Base-by-base conservation (phyloP, 2,329 filamentous ascomycete species). In the Ceratocystis ficicola region DNA sequence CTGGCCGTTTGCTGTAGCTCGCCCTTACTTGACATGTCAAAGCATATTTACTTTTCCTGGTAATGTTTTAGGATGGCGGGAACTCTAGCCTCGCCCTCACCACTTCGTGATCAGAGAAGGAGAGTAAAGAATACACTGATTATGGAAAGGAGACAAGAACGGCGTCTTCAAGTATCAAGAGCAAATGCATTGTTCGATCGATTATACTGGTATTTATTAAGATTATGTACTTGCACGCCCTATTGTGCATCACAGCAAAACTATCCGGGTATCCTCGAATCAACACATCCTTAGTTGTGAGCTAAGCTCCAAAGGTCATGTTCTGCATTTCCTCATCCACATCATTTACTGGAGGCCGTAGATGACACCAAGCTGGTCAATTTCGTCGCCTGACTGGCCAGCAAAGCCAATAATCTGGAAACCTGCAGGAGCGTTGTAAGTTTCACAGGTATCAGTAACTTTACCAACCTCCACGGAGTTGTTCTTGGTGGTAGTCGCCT, bases 371-470 rank as follows among this genome's bases (percentile, higher is more conserved):
- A 85, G 70, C 71, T 80, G 78, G 71, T 85, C 82, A 61, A 85
- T 70, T 73, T 84, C 81, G 66, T 82, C 80, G 0, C 80, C 82
- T 67, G 71, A 74, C 70, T 80, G 77, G n/a, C 81, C 81, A 64
- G 78, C 70, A 69, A 78, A 82, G 3, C 81, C 81, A n/a, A 81
- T 77, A 70, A 83, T 78, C 64, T 77, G 77, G 76, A 77, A 82
- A 1, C 80, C 81, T 0, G 68, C 66, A 20, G 78, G 78, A 1
- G 80, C 80, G 20, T 70, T 73, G 64, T 76, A 79, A 1, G 75
- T 76, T 3, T 73, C 70, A 70, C 81, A 85, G 67, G 79, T 77
- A 10, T 69, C 71, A 0, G 81, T 83, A 36, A 73, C 69, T 0
- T 73, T 77, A 1, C 82, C 82, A 1, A 77, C 72, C 15, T 72